A percentile compares a stretch with the other conserved stretches of the same genome.
These are phyloP conservation scores for Nelumbo lutea DNA, from an alignment of 164 flowering plant genomes.

Conservation along the genomic window DNA sequence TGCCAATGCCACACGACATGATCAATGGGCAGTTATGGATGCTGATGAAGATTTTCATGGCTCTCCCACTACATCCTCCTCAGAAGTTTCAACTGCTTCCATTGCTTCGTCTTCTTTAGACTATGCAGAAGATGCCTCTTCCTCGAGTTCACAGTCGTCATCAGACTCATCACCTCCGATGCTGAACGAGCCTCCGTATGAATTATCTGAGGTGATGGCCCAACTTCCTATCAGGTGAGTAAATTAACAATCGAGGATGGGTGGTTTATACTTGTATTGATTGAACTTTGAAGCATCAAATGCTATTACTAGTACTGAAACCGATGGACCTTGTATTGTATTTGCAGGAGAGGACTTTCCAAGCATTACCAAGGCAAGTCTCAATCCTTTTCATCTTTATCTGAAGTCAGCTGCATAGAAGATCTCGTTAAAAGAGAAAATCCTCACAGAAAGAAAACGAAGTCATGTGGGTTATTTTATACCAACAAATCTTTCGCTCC, in stretches of 20 bases:
- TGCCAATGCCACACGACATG: not conserved
- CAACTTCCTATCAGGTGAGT: constrained; percentile 87
- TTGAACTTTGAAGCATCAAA: constrained; percentile 1
- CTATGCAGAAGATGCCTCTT: constrained; percentile 50
- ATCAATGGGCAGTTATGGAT: constrained; percentile 25
- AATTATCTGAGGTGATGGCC: constrained; percentile 67
- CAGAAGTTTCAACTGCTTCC: constrained; percentile 28
- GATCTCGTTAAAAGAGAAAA: constrained; percentile 66
- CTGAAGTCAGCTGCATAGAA: constrained; percentile 51
- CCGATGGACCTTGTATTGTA: not conserved
- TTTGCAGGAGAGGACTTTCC: constrained; percentile 81
- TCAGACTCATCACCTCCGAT: constrained; percentile 12
- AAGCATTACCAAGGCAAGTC: constrained; percentile 68
- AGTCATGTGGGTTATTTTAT: constrained; percentile 41
- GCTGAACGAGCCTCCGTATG: constrained; percentile 59
- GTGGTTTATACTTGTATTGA: not conserved
- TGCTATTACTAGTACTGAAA: not conserved
- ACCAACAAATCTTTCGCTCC: constrained; percentile 37
- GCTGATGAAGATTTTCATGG: constrained; percentile 24
- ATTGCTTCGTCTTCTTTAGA: constrained; percentile 39
- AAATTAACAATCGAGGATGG: not conserved
- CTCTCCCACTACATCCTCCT: constrained; percentile 23
- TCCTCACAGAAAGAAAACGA: constrained; percentile 45
- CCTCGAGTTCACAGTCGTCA: constrained; percentile 26
- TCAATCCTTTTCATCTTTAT: constrained; percentile 64